A percentile compares a stretch with the other conserved stretches of the same genome.
Evolutionary conservation across 371 early-diverging fungal species (phyloP).

Genomic region (Mortierella sp.): DNA sequence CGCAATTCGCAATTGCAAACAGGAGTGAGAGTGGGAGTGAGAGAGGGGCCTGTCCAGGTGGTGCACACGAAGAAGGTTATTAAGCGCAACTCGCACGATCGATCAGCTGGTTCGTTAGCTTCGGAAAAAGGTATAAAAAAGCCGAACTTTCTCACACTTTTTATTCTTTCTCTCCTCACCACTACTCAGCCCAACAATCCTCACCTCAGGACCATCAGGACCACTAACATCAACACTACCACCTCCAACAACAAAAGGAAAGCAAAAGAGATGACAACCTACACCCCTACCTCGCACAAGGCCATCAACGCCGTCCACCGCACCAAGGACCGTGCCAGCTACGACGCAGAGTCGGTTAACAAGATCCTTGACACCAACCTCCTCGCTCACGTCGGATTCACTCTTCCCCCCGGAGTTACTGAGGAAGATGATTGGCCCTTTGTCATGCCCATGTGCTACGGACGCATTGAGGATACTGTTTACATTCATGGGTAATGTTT

Average conservation of each 20-base stretch:
- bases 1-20: no score
- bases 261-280: slow-evolving; percentile 16
- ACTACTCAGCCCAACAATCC: background rate
- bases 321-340: slow-evolving; percentile 53
- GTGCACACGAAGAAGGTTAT: background rate
- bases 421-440: slow-evolving; percentile 63
- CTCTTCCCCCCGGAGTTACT: slow-evolving; percentile 51
- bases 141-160: slow-evolving; percentile 4
- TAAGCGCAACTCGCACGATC: background rate
- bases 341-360: slow-evolving; percentile 55
- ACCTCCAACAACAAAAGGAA: background rate
- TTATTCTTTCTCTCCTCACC: background rate
- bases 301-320: slow-evolving; percentile 57
- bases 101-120: background rate
- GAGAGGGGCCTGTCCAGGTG: no score
- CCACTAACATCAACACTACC: background rate
- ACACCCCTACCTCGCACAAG: slow-evolving; percentile 48
- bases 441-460: slow-evolving; percentile 64
- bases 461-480: slow-evolving; percentile 58
- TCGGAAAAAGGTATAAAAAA: background rate
- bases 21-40: no score
- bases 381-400: slow-evolving; percentile 63
- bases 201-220: background rate
- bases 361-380: slow-evolving; percentile 58
- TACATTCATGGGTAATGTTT: slow-evolving; percentile 59